Percentiles rank a stretch among this genome's conserved stretches.
Conservation (phyloP, 2,329 filamentous ascomycete genomes). For the Raffaelea ambrosiae region DNA sequence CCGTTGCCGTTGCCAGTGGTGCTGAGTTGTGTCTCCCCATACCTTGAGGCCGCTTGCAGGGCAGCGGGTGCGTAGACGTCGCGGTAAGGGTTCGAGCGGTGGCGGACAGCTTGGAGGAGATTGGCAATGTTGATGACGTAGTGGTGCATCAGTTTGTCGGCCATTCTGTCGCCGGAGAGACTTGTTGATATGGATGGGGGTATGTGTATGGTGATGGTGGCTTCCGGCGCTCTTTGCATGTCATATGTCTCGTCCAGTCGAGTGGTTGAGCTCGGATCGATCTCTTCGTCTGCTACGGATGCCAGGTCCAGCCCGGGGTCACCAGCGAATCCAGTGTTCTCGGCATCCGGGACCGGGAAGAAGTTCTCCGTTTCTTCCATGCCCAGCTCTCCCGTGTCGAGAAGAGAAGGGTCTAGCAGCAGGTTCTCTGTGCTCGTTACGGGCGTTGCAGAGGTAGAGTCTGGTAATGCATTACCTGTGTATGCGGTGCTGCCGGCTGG, state of each 20-base stretch:
- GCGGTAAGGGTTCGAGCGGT: conserved; percentile 7
- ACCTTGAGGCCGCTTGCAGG: neutral
- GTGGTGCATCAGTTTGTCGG: conserved; percentile 6
- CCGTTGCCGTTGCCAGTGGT: neutral
- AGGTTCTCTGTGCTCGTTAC: no score
- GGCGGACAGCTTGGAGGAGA: conserved; percentile 7
- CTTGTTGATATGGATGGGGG: neutral
- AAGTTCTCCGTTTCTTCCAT: no score
- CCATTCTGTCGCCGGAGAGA: neutral
- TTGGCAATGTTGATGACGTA: conserved; percentile 4
- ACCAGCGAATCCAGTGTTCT: neutral
- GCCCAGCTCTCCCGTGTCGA: no score
- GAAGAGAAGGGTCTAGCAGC: no score
- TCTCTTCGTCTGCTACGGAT: neutral
- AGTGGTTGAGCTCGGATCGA: neutral
- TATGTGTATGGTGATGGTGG: neutral
- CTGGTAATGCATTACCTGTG: no score
- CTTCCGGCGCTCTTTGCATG: neutral
- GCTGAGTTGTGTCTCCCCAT: neutral
- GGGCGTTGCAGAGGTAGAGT: no score
- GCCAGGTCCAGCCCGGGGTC: neutral
- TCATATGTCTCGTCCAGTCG: neutral
- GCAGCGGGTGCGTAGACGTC: conserved; percentile 2
- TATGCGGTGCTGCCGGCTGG: no score
- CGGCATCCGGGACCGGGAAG: no score